Evolutionary conservation across 2,329 filamentous ascomycete species (phyloP), one percentile per base, ranked within the genome.

Genomic region (Fusarium miscanthi): DNA sequence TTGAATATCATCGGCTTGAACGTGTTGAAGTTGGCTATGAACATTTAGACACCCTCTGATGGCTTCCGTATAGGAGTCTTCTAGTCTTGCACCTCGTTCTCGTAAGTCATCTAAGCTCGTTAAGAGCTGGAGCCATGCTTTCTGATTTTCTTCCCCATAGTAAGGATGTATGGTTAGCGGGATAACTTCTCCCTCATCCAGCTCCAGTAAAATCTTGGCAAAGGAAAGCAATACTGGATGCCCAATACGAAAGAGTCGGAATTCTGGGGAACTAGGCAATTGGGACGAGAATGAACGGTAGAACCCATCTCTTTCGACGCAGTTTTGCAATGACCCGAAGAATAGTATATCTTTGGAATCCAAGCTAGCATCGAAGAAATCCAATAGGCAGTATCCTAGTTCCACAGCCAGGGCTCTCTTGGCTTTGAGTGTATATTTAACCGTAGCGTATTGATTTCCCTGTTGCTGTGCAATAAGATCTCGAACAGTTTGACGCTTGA

Each of bases 1-100:
- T 1, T 14, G 3, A n/a, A 21, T 5, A 1, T 5, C 21, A 2
- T n/a, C 11, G 0, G 21, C 1, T n/a, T 41, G 14, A 7, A 41
- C 3, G 13, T n/a, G 1, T n/a, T n/a, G 38, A 14, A n/a, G 38
- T n/a, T 41, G 38, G 38, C 38, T 41, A 8, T 41, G 38, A n/a
- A 41, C 38, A 12, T 8, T 41, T 3, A 41, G 38, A n/a, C 38
- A 41, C 21, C 38, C 21, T 41, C 38, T 41, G 1, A 41, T 14
- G 38, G 38, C 38, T 14, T 41, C 6, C 21, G 21, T 41, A 3
- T n/a, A 41, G 21, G 21, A n/a, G 21, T 41, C 38, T 41, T 41
- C 38, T 3, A 41, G 38, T 21, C 38, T 41, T 41, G 38, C 21
- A 8, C 13, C 38, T 40, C 19, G 11, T 40, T 40, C 38, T n/a